Evolutionary conservation across 1,139 yeast species (phyloP).

Genomic region (Scheffersomyces titani): DNA sequence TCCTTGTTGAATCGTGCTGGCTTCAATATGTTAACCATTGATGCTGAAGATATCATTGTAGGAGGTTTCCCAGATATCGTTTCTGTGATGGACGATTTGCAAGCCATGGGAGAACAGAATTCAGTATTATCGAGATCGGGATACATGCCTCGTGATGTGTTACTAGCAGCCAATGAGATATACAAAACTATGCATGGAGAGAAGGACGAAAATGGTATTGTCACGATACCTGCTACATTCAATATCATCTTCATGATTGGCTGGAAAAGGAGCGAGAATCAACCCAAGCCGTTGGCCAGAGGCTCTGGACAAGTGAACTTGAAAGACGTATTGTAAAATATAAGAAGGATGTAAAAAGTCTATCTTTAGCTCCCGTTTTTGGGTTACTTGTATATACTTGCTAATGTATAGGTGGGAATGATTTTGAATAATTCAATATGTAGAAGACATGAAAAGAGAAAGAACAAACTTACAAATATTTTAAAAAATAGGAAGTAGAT

Average conservation of each 20-base stretch:
- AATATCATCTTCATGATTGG: conserved; percentile 83
- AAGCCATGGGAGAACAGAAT: conserved; percentile 84
- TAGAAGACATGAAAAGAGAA: not conserved
- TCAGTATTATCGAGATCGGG: conserved; percentile 62
- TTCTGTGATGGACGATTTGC: conserved; percentile 68
- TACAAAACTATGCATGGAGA: conserved; percentile 75
- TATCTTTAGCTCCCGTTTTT: not conserved
- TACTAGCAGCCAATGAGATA: conserved; percentile 75
- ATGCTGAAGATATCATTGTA: conserved; percentile 80
- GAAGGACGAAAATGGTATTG: conserved; percentile 42
- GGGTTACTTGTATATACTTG: not conserved
- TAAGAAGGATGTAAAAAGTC: not conserved
- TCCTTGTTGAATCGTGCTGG: conserved; percentile 72
- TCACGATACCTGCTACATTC: conserved; percentile 63
- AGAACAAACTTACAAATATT: not conserved
- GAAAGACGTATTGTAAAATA: conserved; percentile 55
- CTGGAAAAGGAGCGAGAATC: conserved; percentile 73
- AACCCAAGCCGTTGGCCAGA: conserved; percentile 72
- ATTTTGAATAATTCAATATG: not conserved
- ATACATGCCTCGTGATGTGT: conserved; percentile 60
- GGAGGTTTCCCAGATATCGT: conserved; percentile 75
- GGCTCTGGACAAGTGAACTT: conserved; percentile 70
- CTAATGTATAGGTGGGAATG: not conserved
- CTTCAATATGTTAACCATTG: conserved; percentile 78
- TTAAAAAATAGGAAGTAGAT: too few species aligned